Evolutionary conservation across 331 rosid species (phyloP).

Genomic region (Spiraea crenata): DNA sequence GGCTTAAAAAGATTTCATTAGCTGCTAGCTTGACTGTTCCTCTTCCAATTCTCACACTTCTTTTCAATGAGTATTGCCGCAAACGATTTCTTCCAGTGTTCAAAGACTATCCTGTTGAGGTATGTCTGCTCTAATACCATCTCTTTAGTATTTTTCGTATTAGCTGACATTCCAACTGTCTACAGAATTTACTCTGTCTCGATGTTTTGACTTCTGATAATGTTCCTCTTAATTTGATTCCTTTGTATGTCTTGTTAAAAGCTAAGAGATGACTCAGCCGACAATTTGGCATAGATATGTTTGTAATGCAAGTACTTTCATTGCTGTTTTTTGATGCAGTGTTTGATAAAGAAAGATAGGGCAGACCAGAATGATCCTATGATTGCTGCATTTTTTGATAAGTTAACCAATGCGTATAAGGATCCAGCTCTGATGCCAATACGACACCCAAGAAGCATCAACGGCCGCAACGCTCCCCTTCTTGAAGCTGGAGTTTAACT

Average conservation of each 20-base stretch:
- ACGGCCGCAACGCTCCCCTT: constrained; percentile 49
- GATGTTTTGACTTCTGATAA: background rate
- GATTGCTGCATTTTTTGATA: constrained; percentile 50
- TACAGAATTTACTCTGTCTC: background rate
- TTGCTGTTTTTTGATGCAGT: constrained; percentile 44
- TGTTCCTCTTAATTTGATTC: background rate
- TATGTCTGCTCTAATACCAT: constrained; percentile 22
- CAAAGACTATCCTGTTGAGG: constrained; percentile 62
- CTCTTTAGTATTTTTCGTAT: background rate
- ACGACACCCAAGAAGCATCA: constrained; percentile 32
- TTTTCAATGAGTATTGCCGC: constrained; percentile 68
- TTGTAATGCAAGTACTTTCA: background rate
- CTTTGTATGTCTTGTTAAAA: background rate
- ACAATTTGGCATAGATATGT: background rate
- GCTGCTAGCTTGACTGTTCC: constrained; percentile 60
- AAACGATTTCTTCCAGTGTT: constrained; percentile 68
- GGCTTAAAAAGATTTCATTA: constrained; percentile 63
- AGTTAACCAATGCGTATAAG: constrained; percentile 48
- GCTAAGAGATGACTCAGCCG: background rate
- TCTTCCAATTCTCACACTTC: constrained; percentile 79
- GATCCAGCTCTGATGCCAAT: constrained; percentile 62
- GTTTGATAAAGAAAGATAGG: constrained; percentile 72
- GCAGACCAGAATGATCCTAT: constrained; percentile 49
- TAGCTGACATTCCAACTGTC: background rate
- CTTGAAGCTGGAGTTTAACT: constrained; percentile 43